These are phyloP conservation scores for Curvularia spicifera DNA, from an alignment of 2,329 filamentous ascomycete species.

Conservation along the genomic window DNA sequence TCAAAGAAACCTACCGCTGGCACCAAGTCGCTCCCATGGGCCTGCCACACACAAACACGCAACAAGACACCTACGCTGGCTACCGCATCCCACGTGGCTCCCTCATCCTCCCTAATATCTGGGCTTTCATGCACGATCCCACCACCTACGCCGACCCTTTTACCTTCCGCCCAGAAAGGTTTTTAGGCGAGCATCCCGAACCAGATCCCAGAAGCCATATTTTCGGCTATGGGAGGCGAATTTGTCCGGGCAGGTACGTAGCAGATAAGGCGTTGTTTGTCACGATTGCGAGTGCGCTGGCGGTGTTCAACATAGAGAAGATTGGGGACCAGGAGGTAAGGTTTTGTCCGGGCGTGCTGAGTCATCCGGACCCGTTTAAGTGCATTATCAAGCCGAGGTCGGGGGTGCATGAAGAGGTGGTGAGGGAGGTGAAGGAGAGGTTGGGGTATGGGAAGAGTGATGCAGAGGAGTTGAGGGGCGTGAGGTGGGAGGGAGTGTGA, in stretches of 20 bases:
- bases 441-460: slow-evolving; percentile 50
- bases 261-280: slow-evolving; percentile 53
- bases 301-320: slow-evolving; percentile 53
- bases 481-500: not conserved
- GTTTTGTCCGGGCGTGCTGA: slow-evolving; percentile 38
- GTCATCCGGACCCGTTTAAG: slow-evolving; percentile 48
- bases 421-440: slow-evolving; percentile 36
- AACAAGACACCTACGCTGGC: slow-evolving; percentile 48
- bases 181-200: slow-evolving; percentile 47
- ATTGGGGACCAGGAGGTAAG: slow-evolving; percentile 6
- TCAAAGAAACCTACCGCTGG: slow-evolving; percentile 55
- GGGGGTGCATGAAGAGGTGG: slow-evolving; percentile 39
- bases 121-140: slow-evolving; percentile 53
- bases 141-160: slow-evolving; percentile 46
- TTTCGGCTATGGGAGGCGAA: slow-evolving; percentile 52
- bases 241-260: slow-evolving; percentile 53
- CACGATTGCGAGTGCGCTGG: slow-evolving; percentile 53
- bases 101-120: slow-evolving; percentile 45
- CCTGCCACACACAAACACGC: slow-evolving; percentile 37
- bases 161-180: slow-evolving; percentile 55
- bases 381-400: slow-evolving; percentile 43
- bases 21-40: slow-evolving; percentile 41
- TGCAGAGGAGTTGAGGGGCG: slow-evolving; percentile 24
- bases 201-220: slow-evolving; percentile 44
- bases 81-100: slow-evolving; percentile 41